A percentile compares a stretch with the other conserved stretches of the same genome.
Conservation (phyloP, 371 early-diverging fungal species). For the Rhizopus arrhizus region DNA sequence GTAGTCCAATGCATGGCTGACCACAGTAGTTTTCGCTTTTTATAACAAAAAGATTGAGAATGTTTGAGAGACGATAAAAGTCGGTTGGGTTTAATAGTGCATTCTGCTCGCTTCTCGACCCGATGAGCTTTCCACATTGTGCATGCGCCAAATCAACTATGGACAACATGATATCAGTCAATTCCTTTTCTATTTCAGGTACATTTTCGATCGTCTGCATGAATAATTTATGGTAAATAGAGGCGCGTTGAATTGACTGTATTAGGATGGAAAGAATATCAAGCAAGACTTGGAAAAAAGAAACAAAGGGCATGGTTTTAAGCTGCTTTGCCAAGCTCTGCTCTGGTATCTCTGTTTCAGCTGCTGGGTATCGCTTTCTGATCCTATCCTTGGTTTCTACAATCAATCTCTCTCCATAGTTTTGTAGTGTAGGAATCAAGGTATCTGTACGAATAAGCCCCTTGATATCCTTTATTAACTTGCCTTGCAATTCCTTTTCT, state of each 20-base stretch:
- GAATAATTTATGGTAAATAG: conserved; percentile 64
- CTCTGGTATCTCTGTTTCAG: conserved; percentile 6
- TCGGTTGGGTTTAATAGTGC: conserved; percentile 83
- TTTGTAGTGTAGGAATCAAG: conserved; percentile 65
- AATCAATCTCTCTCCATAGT: conserved; percentile 72
- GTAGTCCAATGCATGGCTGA: conserved; percentile 78
- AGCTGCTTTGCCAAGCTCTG: conserved; percentile 46
- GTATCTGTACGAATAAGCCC: conserved; percentile 79
- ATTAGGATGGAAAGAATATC: conserved; percentile 72
- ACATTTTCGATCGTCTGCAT: conserved; percentile 45
- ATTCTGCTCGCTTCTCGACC: conserved; percentile 86
- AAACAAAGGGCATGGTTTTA: conserved; percentile 77
- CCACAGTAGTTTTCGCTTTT: conserved; percentile 77
- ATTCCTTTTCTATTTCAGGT: conserved; percentile 40
- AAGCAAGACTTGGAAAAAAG: conserved; percentile 76
- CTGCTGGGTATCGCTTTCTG: conserved; percentile 55
- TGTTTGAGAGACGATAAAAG: conserved; percentile 78
- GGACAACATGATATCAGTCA: conserved; percentile 69
- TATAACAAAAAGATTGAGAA: conserved; percentile 78
- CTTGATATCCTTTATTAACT: conserved; percentile 69
- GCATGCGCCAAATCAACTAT: conserved; percentile 83
- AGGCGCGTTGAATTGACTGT: conserved; percentile 60
- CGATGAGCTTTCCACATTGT: conserved; percentile 84
- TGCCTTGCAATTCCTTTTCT: conserved; percentile 55
- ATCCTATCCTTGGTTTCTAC: conserved; percentile 75